Evolutionary conservation across 306 rosid genomes (phyloP).

Genomic region (Pyrus betulifolia): DNA sequence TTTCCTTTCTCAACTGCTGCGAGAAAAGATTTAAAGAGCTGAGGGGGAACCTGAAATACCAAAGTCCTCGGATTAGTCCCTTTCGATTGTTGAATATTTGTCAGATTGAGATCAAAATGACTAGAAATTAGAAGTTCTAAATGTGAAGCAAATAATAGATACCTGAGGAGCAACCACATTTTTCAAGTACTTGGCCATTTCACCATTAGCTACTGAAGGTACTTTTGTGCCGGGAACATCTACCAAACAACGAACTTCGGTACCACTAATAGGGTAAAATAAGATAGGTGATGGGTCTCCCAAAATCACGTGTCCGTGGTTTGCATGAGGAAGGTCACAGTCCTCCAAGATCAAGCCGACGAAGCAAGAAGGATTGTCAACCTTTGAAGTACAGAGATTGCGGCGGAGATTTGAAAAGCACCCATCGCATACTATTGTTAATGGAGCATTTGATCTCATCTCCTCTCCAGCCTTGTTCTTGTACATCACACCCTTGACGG

Average conservation of each 20-base stretch:
- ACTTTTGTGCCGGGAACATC: conserved; percentile 69
- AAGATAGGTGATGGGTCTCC: conserved; percentile 75
- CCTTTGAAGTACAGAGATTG: conserved; percentile 64
- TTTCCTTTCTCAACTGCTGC: conserved; percentile 69
- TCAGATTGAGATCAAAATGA: background rate
- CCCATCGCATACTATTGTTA: conserved; percentile 77
- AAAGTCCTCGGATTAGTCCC: background rate
- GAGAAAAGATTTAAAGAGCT: conserved; percentile 43
- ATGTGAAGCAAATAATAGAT: background rate
- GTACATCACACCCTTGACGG: conserved; percentile 62
- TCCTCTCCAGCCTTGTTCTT: conserved; percentile 60
- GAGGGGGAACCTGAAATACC: conserved; percentile 55
- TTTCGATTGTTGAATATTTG: background rate
- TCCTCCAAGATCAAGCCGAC: conserved; percentile 68
- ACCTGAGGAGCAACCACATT: conserved; percentile 79
- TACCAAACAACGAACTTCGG: conserved; percentile 68
- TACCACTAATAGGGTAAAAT: conserved; percentile 69
- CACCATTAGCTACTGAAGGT: conserved; percentile 67
- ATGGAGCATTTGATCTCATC: conserved; percentile 55
- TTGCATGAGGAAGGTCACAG: conserved; percentile 57
- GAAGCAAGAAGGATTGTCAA: conserved; percentile 70
- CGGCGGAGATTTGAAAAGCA: conserved; percentile 82
- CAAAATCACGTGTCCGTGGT: conserved; percentile 73
- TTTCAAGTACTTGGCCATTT: conserved; percentile 61
- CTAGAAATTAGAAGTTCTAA: background rate